Evolutionary conservation across 2,329 filamentous ascomycete genomes (phyloP), one percentile per base, ranked within the genome.

Genomic region (Pochonia chlamydosporia): DNA sequence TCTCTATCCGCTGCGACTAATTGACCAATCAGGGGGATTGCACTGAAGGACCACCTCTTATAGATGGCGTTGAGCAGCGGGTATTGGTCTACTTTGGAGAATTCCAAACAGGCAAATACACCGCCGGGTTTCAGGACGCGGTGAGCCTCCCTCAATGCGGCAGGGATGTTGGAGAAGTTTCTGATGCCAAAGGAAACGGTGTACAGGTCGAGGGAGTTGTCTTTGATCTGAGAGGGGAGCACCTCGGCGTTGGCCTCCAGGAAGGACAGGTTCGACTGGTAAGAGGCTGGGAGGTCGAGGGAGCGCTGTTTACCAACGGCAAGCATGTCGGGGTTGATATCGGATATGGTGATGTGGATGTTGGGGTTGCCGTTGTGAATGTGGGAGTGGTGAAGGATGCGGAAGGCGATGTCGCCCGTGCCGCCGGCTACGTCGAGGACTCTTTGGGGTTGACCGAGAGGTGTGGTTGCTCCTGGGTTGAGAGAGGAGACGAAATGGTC

Each of bases 351-450:
- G 55, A 99, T 89, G 63, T 80, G 84, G 5, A 91, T 88, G 57
- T 85, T 76, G 16, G 81, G 78, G 70, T 96, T 92, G 50, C 56
- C 62, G 62, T 81, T 72, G 73, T 95, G 89, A 59, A 77, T 68
- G 74, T 97, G 92, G 21, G 89, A 84, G 64, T 96, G 89, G 69
- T 92, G 85, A 47, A 99, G 84, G 74, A 96, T 86, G 56, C 93
- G 90, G 73, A 97, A 96, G 49, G 93, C 93, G 62, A 99, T 96
- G 70, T 99, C 93, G 56, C 93, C 93, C 5, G 93, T 97, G 59
- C 93, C 93, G 62, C 95, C 93, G 33, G 95, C 93, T 44, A 99
- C 89, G 69, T 99, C 93, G 62, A 99, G 86, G 65, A 99, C 93
- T 59, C 89, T 70, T 74, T 82, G 78, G 1, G 77, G 70, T 2